These are phyloP conservation scores for Saraca asoca DNA, from an alignment of 331 rosid species.

Conservation along the genomic window DNA sequence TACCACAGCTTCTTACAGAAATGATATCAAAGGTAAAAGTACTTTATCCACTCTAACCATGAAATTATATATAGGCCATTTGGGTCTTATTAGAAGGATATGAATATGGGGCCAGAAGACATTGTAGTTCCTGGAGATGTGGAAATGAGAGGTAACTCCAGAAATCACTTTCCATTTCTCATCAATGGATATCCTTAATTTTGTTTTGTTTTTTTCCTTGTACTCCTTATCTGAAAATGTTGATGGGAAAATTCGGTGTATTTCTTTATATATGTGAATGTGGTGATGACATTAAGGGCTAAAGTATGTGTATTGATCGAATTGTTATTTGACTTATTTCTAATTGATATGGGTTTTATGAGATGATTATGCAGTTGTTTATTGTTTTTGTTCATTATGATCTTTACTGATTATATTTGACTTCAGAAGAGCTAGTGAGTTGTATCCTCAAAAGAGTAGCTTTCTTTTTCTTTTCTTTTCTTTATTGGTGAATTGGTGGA, in stretches of 20 bases:
- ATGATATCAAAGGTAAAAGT: constrained; percentile 26
- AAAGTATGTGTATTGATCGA: constrained; percentile 4
- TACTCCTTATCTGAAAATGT: constrained; percentile 32
- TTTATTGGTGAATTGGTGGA: no score
- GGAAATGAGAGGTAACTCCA: constrained; percentile 46
- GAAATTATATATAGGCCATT: constrained; percentile 13
- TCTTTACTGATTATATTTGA: no score
- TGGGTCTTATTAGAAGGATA: no score
- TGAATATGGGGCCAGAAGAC: no score
- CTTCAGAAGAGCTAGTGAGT: no score
- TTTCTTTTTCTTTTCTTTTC: no score
- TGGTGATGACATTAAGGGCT: constrained; percentile 37
- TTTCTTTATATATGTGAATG: constrained; percentile 32
- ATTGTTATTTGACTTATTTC: no score
- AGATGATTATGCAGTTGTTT: not conserved
- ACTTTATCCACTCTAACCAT: constrained; percentile 16
- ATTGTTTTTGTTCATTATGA: not conserved
- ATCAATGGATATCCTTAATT: constrained; percentile 12
- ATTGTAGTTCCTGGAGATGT: constrained; percentile 28
- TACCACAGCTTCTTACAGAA: constrained; percentile 26
- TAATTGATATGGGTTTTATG: constrained; percentile 10
- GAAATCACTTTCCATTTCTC: constrained; percentile 28
- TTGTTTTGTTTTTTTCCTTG: constrained; percentile 21
- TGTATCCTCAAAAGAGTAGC: no score
- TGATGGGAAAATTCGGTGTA: constrained; percentile 34